Evolutionary conservation across 129 eudicot genomes (phyloP).

Genomic region (Flaveria linearis): DNA sequence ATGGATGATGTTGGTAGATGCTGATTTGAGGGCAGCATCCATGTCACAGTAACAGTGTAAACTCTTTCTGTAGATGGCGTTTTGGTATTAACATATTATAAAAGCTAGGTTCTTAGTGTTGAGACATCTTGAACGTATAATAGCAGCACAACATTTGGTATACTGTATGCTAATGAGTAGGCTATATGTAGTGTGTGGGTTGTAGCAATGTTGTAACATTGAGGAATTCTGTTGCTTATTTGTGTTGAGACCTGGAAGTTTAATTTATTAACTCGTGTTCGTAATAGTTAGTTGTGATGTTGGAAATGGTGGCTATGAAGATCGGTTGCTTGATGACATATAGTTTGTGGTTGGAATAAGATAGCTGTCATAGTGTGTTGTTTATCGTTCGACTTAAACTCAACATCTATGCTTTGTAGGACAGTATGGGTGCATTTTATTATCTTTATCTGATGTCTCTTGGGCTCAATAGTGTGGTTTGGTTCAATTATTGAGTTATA

Average conservation of each 20-base stretch:
- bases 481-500: conserved; percentile 7
- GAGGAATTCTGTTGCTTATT: conserved; percentile 32
- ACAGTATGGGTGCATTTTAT: conserved; percentile 23
- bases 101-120: conserved; percentile 32
- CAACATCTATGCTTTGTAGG: conserved; percentile 20
- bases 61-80: conserved; percentile 32
- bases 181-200: conserved; percentile 35
- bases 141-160: conserved; percentile 35
- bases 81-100: conserved; percentile 15
- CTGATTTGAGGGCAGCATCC: conserved; percentile 27
- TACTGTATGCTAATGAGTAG: conserved; percentile 32
- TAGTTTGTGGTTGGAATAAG: conserved; percentile 36
- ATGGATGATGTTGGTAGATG: conserved; percentile 38
- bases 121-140: conserved; percentile 29
- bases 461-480: conserved; percentile 17
- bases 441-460: conserved; percentile 10
- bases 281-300: conserved; percentile 17
- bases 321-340: conserved; percentile 28
- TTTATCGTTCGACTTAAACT: background rate
- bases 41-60: conserved; percentile 33
- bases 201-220: conserved; percentile 34
- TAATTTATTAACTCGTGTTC: conserved; percentile 35
- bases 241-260: conserved; percentile 22
- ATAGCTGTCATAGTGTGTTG: conserved; percentile 26
- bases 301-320: conserved; percentile 32